A percentile compares a stretch with the other conserved stretches of the same genome.
These are phyloP conservation scores for Phytophthora constricta DNA, from an alignment of 352 stramenopile species.

Conservation along the genomic window DNA sequence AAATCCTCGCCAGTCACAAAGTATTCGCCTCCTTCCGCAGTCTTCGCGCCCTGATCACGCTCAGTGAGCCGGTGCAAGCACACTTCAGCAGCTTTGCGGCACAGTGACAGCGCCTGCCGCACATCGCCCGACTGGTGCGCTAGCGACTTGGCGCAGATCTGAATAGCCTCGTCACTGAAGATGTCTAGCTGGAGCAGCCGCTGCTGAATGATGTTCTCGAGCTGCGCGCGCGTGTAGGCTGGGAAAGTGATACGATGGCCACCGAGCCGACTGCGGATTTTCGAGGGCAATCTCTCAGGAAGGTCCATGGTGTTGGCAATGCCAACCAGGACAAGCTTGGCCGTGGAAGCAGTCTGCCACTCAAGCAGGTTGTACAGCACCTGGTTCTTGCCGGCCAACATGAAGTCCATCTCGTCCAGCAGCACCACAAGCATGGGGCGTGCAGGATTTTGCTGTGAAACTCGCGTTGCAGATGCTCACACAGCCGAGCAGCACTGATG, in stretches of 20 bases:
- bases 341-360: slow-evolving; percentile 61
- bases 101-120: slow-evolving; percentile 70
- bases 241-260: slow-evolving; percentile 74
- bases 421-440: slow-evolving; percentile 67
- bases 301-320: slow-evolving; percentile 87
- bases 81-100: slow-evolving; percentile 65
- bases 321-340: slow-evolving; percentile 74
- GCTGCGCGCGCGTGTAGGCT: slow-evolving; percentile 65
- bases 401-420: slow-evolving; percentile 84
- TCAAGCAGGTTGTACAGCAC: slow-evolving; percentile 86
- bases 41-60: background rate
- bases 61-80: slow-evolving; percentile 49
- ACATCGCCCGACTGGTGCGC: slow-evolving; percentile 74
- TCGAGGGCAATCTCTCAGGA: slow-evolving; percentile 70
- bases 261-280: slow-evolving; percentile 72
- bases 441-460: slow-evolving; percentile 46
- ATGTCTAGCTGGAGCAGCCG: slow-evolving; percentile 61
- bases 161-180: slow-evolving; percentile 66
- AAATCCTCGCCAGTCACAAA: slow-evolving; percentile 66
- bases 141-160: slow-evolving; percentile 71
- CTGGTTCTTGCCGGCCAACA: slow-evolving; percentile 73
- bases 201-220: slow-evolving; percentile 73
- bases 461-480: slow-evolving; percentile 53
- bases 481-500: slow-evolving; percentile 46
- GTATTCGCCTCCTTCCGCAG: slow-evolving; percentile 13